Base-by-base conservation (phyloP, 192 early-diverging fungal species). In the Coemansia sp. region DNA sequence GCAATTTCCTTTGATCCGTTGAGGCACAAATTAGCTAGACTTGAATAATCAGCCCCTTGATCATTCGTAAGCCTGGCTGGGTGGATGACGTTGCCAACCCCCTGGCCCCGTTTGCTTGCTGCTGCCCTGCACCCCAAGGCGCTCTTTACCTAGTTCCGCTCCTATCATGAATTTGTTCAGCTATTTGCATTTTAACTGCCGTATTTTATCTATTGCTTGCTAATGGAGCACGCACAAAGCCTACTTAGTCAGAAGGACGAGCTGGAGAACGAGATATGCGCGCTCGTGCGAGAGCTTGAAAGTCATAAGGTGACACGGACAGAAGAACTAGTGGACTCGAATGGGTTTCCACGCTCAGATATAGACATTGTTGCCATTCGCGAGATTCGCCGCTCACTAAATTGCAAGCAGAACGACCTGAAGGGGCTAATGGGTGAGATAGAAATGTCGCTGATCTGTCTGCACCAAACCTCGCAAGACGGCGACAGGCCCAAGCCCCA, bases 301-400 rank as follows among this genome's bases (percentile, higher is more conserved):
- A 21, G 29, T 54, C 78, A 83, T 19, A 69, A 71, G 22, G 77
- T 78, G 10, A 79, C 68, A 33, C 69, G 83, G 51, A 77, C 63
- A 8, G 75, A 70, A 10, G 48, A 76, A 6, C 77, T 89, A 31
- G 67, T 86, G 2, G 85, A 86, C 51, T 1, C 39, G 1, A 72
- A 82, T 0, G 85, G 85, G 11, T 89, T 86, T 53, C 88, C 88
- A 7, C 82, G 88, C 21, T 30, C 76, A 2, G 88, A 89, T 56
- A 70, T 89, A 3, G 88, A 89, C 56, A 74, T 89, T 17, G 74
- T 69, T 22, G 63, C 72, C 5, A 61, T 89, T 14, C 76, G 84
- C 34, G 51, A 80, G 39, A 63, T 78, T 7, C 75, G 86, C 17
- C 56, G 63, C 18, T 27, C 52, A 48, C 78, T 86, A 34, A 74